phyloP scores from a whole-genome alignment of 2,329 filamentous ascomycete genomes.

The Alternaria brassicae region DNA sequence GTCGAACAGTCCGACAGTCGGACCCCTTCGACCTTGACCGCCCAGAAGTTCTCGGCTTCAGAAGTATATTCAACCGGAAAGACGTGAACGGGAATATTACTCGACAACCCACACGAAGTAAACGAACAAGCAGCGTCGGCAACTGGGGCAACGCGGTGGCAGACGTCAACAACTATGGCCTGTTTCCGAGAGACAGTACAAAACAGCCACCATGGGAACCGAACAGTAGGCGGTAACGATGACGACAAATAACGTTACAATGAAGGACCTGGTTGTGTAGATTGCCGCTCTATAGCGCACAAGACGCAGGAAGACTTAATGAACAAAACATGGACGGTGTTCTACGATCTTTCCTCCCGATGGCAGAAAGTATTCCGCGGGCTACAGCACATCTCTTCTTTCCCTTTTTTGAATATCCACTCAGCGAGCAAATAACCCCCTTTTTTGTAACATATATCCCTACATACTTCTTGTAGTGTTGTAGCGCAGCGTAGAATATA shows the following conservation, averaged over 20 bases:
- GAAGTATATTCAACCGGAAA: slow-evolving; percentile 34
- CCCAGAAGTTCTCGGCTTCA: slow-evolving; percentile 49
- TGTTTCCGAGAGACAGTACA: slow-evolving; percentile 27
- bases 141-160: slow-evolving; percentile 32
- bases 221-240: slow-evolving; percentile 28
- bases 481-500: slow-evolving; percentile 2
- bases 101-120: slow-evolving; percentile 35
- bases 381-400: slow-evolving; percentile 25
- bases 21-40: slow-evolving; percentile 53
- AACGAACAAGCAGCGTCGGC: slow-evolving; percentile 39
- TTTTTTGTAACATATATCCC: slow-evolving; percentile 6
- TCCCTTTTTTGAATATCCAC: neutral
- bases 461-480: neutral
- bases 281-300: slow-evolving; percentile 1
- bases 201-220: slow-evolving; percentile 28
- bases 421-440: neutral
- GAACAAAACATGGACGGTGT: slow-evolving; percentile 4
- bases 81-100: slow-evolving; percentile 42
- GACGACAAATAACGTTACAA: neutral
- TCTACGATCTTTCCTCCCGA: slow-evolving; percentile 12
- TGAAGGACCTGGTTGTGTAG: neutral
- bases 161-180: slow-evolving; percentile 17
- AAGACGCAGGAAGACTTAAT: slow-evolving; percentile 12
- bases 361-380: slow-evolving; percentile 48
- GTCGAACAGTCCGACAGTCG: slow-evolving; percentile 45